Base-by-base conservation (phyloP, 345 rosid genomes). In the Arabidopsis suecica region DNA sequence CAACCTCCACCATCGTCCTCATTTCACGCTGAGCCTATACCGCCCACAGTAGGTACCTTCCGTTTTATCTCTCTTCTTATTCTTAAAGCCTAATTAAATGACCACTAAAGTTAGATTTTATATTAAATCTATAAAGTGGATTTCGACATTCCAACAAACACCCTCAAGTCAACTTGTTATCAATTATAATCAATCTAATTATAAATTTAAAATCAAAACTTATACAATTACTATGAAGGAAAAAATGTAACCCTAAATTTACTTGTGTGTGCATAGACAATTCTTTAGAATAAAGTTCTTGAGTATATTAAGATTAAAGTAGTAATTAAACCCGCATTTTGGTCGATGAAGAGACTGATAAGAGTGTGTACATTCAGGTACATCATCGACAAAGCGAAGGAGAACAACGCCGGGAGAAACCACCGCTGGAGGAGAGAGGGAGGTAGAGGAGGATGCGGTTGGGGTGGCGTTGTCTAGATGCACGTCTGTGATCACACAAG, bases 401-500 rank as follows among this genome's bases (percentile, higher is more conserved):
- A 81, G 80, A 70, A 56, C 55, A 75, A 30, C 20, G 18, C n/a
- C 32, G 22, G 9, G 14, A 56, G 55, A 69, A 56, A 56, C 73
- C 14, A 56, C 34, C 1, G 23, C 5, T 9, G 44, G 42, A 32
- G 65, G 34, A 56, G 55, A 30, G 18, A 55, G 9, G 30, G 54
- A 69, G 32, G 9, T 40, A 2, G 73, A 22, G 9, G 62, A 50
- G 45, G 6, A 23, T 44, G 83, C 77, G 62, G 83, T 84, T 28
- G 87, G 90, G 32, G 67, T 56, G 18, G 93, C 88, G 7, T 81
- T 91, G 41, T 82, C 82, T 11, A 87, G 74, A 69, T 82, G 94
- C 55, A 88, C 88, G 42, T 78, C 88, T 74, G 77, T 85, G 12
- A 86, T 91, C 78, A 90, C 96, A 50, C 87, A 83, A 68, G 90